Conservation (phyloP, 129 eudicot genomes). For the Daucus carota region DH1_v3.0 NC_030387.2:24410501-24411000, state of each 20-base stretch:
- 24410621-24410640: not conserved
- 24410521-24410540: not conserved
- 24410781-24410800: constrained; percentile 74
- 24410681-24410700: not conserved
- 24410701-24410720: constrained; percentile 78
- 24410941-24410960: constrained; percentile 65
- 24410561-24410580: not conserved
- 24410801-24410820: constrained; percentile 70
- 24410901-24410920: constrained; percentile 77
- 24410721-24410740: constrained; percentile 69
- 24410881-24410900: constrained; percentile 84
- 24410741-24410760: constrained; percentile 73
- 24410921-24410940: constrained; percentile 64
- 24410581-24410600: not conserved
- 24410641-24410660: not conserved
- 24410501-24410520: too few species aligned
- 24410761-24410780: constrained; percentile 91
- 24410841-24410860: constrained; percentile 45
- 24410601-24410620: not conserved
- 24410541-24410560: not conserved
- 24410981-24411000: constrained; percentile 69
- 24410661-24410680: not conserved
- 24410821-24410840: constrained; percentile 67
- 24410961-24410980: constrained; percentile 70
- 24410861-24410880: constrained; percentile 69